Base-by-base conservation (phyloP, 306 rosid genomes). In the Vicia villosa region DNA sequence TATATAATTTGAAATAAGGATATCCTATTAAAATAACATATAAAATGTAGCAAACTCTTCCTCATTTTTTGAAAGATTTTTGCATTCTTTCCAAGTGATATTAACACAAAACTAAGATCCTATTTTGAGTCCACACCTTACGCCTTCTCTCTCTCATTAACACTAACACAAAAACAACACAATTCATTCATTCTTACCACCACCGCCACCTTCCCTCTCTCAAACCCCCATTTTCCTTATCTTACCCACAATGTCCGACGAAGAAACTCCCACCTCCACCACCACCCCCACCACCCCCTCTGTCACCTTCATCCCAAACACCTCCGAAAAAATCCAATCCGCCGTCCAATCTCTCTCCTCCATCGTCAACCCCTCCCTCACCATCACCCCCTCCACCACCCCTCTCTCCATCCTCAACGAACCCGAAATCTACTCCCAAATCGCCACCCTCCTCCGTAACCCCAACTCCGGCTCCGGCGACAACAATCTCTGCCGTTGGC, bases 401-500 rank as follows among this genome's bases (percentile, higher is more conserved):
- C 63, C 81, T n/a, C 55, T 43, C 60, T 68, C 83, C 15, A 86
- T 86, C 76, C 90, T 86, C 78, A 69, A 66, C 43, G 81, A 86
- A 79, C 61, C 73, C 11, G 9, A 61, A 41, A 26, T 74, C 8
- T 75, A 81, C 68, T n/a, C 83, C 71, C 45, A 62, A 5, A 85
- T 93, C 71, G 80, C 84, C 57, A 0, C 78, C 75, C 96, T 88
- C 76, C 96, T 90, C 82, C 84, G 85, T 51, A 26, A 66, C 1
- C 84, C 93, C 0, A 58, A 81, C 86, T 88, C 96, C 63, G 96
- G 97, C 60, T 30, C 89, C 14, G 89, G 96, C 34, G 87, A 88
- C 66, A 84, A 88, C 85, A 74, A 80, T 49, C 87, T 90, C 60
- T 93, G 97, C 52, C 90, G 91, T 0, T 90, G 98, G 98, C 91